phyloP scores from a whole-genome alignment of 345 rosid species.

The Barbarea vulgaris region DNA sequence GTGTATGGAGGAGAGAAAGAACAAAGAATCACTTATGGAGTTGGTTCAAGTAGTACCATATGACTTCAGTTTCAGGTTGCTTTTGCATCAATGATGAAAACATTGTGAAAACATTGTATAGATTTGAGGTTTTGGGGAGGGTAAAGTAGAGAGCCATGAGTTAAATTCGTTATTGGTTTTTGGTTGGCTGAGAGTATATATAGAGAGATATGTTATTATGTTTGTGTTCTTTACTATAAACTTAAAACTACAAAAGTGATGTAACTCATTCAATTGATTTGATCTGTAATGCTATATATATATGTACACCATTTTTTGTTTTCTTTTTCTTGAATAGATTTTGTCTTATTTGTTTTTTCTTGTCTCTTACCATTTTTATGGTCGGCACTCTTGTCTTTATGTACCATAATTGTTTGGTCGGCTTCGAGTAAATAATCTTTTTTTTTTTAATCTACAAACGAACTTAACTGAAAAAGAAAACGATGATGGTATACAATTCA shows the following conservation, averaged over 20 bases:
- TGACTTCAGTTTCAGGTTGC: slow-evolving; percentile 80
- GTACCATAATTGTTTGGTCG: neutral
- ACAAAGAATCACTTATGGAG: slow-evolving; percentile 50
- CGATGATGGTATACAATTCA: no score
- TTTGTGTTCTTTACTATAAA: slow-evolving; percentile 26
- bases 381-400: slow-evolving; percentile 22
- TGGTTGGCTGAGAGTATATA: slow-evolving; percentile 34
- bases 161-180: slow-evolving; percentile 24
- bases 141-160: slow-evolving; percentile 30
- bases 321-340: neutral
- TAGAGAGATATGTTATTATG: slow-evolving; percentile 14
- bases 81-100: slow-evolving; percentile 48
- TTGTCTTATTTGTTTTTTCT: slow-evolving; percentile 38
- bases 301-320: slow-evolving; percentile 32
- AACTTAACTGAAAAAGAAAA: no score
- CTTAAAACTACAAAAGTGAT: slow-evolving; percentile 22
- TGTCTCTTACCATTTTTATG: slow-evolving; percentile 14
- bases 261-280: slow-evolving; percentile 34
- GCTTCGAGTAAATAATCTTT: neutral
- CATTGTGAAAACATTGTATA: slow-evolving; percentile 30
- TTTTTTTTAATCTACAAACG: neutral
- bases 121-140: slow-evolving; percentile 23
- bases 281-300: slow-evolving; percentile 13
- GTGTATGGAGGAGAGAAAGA: slow-evolving; percentile 59
- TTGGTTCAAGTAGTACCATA: slow-evolving; percentile 77